Evolutionary conservation across 805 yeast genomes (phyloP).

Genomic region (Nakazawaea anatomiae): DNA sequence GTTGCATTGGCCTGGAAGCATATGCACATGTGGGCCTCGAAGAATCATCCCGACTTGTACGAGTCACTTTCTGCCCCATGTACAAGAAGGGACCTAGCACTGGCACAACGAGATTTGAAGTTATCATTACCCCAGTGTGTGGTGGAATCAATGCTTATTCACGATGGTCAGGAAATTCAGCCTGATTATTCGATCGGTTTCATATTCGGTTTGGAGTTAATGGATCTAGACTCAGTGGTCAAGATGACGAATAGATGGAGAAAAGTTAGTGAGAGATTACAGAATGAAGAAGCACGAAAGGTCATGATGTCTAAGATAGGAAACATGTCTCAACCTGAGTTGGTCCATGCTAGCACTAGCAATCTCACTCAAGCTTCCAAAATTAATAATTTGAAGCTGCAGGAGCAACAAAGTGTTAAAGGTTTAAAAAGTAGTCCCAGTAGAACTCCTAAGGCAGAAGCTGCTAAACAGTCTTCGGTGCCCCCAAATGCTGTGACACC

Average conservation of each 20-base stretch:
- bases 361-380: slow-evolving; percentile 5
- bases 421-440: neutral
- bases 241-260: slow-evolving; percentile 82
- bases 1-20: slow-evolving; percentile 76
- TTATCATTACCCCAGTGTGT: slow-evolving; percentile 71
- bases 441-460: slow-evolving; percentile 29
- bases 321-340: slow-evolving; percentile 12
- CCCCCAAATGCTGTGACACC: slow-evolving; percentile 70
- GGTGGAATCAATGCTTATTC: slow-evolving; percentile 60
- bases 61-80: slow-evolving; percentile 69
- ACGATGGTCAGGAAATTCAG: slow-evolving; percentile 82
- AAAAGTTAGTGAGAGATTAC: slow-evolving; percentile 47
- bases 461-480: slow-evolving; percentile 52
- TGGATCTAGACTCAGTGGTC: slow-evolving; percentile 72
- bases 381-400: neutral
- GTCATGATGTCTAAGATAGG: slow-evolving; percentile 11
- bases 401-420: neutral
- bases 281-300: slow-evolving; percentile 16
- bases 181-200: slow-evolving; percentile 61
- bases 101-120: slow-evolving; percentile 73
- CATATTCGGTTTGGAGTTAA: slow-evolving; percentile 68
- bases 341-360: slow-evolving; percentile 15
- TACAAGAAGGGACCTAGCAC: slow-evolving; percentile 64
- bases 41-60: slow-evolving; percentile 60
- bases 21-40: slow-evolving; percentile 68